Base-by-base conservation (phyloP, 805 yeast species). In the Monosporozyma aquatica region DNA sequence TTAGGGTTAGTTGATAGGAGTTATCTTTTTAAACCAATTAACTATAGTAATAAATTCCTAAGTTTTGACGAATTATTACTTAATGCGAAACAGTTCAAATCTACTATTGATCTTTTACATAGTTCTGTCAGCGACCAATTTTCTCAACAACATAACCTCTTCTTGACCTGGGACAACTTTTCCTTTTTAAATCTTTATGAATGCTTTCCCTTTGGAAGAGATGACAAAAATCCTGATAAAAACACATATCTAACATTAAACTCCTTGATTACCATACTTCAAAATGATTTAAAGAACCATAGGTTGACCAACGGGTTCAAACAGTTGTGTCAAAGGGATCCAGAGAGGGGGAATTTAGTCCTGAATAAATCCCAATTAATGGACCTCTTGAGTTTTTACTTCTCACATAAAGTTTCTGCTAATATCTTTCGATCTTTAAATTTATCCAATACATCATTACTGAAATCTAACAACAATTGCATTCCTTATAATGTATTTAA, bases 261-360 rank as follows among this genome's bases (percentile, higher is more conserved):
- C 46, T 66, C 71, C 2, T 49, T 68, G n/a, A 61, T 67, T 3
- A 61, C 70, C 0, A 59, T 68, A 32, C 39, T 69, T n/a, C 70
- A 68, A 45, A 64, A 55, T 34, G 74, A 69, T 43, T 53, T 69
- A 43, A 54, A 63, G 25, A 55, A 61, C 44, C 67, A 65, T 40
- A 65, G 61, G 45, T 46, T 68, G 6, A 49, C 49, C 27, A 48
- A 57, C 26, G 63, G 65, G 17, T 62, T 63, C 51, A 52, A 62
- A 33, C 54, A 47, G 28, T 43, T 57, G 21, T 54, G 59, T 7
- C 61, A 51, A 27, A 45, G 47, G 41, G 65, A 61, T 46, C 63
- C 61, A 20, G 41, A 33, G 8, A 53, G 51, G 39, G 43, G 60
- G 27, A 50, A 59, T 6, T 47, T 53, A 24, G 62, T 66, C 7